Evolutionary conservation across 768 basidiomycete species (phyloP).

Genomic region (Dentipellis fragilis): DNA sequence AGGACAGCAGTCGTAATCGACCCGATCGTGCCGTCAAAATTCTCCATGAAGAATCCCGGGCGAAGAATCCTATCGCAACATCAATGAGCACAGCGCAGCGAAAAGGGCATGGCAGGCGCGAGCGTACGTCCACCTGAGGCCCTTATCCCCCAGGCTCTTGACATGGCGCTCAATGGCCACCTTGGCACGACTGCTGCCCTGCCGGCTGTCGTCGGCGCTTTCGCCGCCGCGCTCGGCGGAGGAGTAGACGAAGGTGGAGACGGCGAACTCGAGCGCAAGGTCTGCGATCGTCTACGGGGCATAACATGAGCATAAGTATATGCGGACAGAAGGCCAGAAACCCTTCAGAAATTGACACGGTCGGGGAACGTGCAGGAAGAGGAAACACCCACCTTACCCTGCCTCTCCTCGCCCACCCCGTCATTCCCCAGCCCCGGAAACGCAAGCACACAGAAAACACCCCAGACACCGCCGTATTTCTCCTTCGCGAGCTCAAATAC

Average conservation of each 20-base stretch:
- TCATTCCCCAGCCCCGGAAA: not conserved
- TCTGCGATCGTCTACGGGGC: slow-evolving; percentile 8
- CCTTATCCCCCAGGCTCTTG: not conserved
- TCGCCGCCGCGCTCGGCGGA: slow-evolving; percentile 30
- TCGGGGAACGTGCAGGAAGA: no score
- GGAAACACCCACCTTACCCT: not conserved
- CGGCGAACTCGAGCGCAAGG: slow-evolving; percentile 26
- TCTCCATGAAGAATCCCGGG: slow-evolving; percentile 36
- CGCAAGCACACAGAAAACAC: not conserved
- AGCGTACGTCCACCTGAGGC: not conserved
- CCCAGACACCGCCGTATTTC: not conserved
- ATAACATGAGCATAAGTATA: no score
- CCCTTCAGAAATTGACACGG: no score
- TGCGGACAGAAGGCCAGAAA: no score
- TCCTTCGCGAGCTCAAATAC: not conserved
- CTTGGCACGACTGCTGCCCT: not conserved
- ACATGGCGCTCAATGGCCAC: not conserved
- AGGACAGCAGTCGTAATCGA: slow-evolving; percentile 25
- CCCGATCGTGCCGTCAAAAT: slow-evolving; percentile 29
- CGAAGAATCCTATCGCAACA: slow-evolving; percentile 27
- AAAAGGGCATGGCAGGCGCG: not conserved
- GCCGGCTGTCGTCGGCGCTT: slow-evolving; percentile 20
- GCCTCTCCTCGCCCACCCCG: not conserved
- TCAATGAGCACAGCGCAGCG: not conserved
- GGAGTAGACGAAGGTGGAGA: slow-evolving; percentile 27